Evolutionary conservation across 164 flowering plant species (phyloP), one percentile per base, ranked within the genome.

Genomic region (Vitis rupestris): DNA sequence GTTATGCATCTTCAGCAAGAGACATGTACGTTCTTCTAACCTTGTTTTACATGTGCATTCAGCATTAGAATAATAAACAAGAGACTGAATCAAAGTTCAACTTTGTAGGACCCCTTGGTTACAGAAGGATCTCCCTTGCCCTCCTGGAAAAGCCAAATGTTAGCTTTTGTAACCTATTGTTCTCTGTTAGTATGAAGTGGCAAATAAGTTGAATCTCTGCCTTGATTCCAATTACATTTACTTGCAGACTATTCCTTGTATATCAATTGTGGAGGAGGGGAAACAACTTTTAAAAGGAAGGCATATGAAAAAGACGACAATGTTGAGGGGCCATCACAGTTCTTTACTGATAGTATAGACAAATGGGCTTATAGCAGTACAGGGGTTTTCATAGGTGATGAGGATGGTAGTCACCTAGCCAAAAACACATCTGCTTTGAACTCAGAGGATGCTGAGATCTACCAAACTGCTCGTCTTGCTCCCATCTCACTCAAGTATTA

Each of bases 401-500:
- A 57, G 0, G 17, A 29, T 0, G 79, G 75, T 30, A 14, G 0
- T 10, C 86, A n/a, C 68, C 54, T 54, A 44, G 80, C 85, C 31
- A 9, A 23, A 69, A 78, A 75, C 65, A 27, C 63, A 50, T 64
- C 72, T 73, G 61, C 44, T 53, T n/a, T 77, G 58, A 75, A 76
- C 52, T 58, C 77, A 37, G 61, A 58, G 27, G 74, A 59, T 61
- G 56, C 72, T 47, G 79, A 64, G 0, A 51, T 80, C 62, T 92
- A 86, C 70, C 56, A 64, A 66, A 76, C 84, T 17, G 94, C 98
- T 23, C 98, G 98, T 9, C 69, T 81, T 31, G 59, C 96, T 30
- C 90, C 99, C 47, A 15, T 77, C 16, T 92, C 97, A 12, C 87
- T 94, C 71, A 90, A 75, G 68, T 94, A 90, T 75, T 91, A 85